Evolutionary conservation across 352 stramenopile genomes (phyloP), one percentile per base, ranked within the genome.

Genomic region (Poterioochromonas sp.): DNA sequence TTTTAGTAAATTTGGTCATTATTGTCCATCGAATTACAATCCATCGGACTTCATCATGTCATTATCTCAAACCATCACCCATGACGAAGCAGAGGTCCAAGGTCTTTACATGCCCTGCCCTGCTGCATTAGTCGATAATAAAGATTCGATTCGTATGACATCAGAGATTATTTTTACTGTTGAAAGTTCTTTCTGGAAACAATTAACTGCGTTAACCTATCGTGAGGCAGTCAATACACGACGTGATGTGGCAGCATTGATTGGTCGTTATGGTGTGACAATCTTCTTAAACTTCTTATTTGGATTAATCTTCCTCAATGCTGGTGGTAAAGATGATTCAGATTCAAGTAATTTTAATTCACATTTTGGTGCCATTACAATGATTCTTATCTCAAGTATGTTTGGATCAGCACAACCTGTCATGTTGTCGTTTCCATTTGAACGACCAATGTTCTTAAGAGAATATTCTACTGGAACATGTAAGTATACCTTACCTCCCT

Each of bases 11-110:
- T 39, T 41, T 11, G 65, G 65, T 20, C 29, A 76, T 76, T 15
- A 15, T 41, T 60, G 41, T 40, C 65, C 65, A 60, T 11, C 20
- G 3, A 60, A 41, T 41, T 58, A 76, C 29, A 76, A 76, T 29
- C 65, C 65, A 15, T 15, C 65, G 22, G 65, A 76, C 41, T 58
- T 95, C 43, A 85, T 87, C n/a, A 85, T 90, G 39, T 95, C 95
- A 78, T 12, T 73, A 26, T 47, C 8, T 68, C 58, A 68, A 39
- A 8, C 12, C 11, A 32, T 68, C 5, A 37, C 58, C 5, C 5
- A 40, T 5, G 58, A 68, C 5, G 58, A 68, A 39, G 58, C 58
- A 18, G 29, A 12, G 5, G 34, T 40, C 5, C 5, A 68, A 26
- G 26, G 34, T 15, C 26, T 68, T 11, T 68, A 29, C 26, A 39